Evolutionary conservation across 495 filamentous ascomycete species (phyloP).

Genomic region (Penicillium soppii): DNA sequence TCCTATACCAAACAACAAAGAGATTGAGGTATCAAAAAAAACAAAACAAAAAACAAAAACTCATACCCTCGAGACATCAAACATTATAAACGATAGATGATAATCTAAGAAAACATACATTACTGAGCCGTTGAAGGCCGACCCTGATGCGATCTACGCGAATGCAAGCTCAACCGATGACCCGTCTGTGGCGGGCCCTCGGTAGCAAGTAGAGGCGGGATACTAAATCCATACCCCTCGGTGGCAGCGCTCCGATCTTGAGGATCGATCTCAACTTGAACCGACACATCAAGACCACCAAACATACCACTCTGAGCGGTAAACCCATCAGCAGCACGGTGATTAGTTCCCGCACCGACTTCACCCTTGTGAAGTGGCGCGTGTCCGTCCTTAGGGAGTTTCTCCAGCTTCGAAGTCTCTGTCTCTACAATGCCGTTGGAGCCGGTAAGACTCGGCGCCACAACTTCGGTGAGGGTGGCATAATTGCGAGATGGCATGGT

Average conservation of each 20-base stretch:
- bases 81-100: slow-evolving; percentile 9
- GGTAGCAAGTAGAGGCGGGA: slow-evolving; percentile 29
- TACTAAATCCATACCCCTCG: slow-evolving; percentile 65
- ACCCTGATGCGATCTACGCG: slow-evolving; percentile 20
- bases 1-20: neutral
- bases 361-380: slow-evolving; percentile 65
- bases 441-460: slow-evolving; percentile 16
- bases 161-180: slow-evolving; percentile 20
- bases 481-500: slow-evolving; percentile 94
- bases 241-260: slow-evolving; percentile 61
- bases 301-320: slow-evolving; percentile 52
- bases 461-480: slow-evolving; percentile 72
- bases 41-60: neutral
- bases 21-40: slow-evolving; percentile 7
- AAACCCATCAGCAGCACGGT: slow-evolving; percentile 57
- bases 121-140: slow-evolving; percentile 26
- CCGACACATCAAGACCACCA: slow-evolving; percentile 65
- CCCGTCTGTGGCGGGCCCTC: slow-evolving; percentile 13
- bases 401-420: slow-evolving; percentile 21
- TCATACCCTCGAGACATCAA: neutral
- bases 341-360: slow-evolving; percentile 59
- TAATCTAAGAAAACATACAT: neutral
- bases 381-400: slow-evolving; percentile 58
- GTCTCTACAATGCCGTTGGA: slow-evolving; percentile 15
- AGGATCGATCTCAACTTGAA: slow-evolving; percentile 70